Percentiles rank a stretch among this genome's conserved stretches.
Evolutionary conservation across 2,329 filamentous ascomycete species (phyloP).

Genomic region (Magnaporthales sp.): DNA sequence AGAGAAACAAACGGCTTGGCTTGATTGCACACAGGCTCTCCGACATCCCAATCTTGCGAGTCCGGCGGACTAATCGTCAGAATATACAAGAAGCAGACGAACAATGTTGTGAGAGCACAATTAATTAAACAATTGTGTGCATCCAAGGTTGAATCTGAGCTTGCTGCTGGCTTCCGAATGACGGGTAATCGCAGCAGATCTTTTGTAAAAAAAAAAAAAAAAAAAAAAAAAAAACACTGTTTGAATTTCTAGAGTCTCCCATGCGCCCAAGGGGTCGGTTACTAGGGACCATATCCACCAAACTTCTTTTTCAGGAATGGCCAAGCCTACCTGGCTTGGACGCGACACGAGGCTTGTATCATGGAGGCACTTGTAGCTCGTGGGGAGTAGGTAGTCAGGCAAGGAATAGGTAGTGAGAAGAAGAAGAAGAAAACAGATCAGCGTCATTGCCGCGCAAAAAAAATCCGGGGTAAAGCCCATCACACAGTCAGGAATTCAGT

Average conservation of each 20-base stretch:
- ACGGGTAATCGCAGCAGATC: constrained; percentile 6
- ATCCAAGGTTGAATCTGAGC: background rate
- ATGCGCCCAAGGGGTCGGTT: background rate
- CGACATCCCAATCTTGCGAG: too few species aligned
- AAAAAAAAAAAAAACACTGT: constrained; percentile 1
- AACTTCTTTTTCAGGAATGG: background rate
- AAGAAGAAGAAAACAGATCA: constrained; percentile 1
- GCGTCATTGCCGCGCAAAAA: background rate
- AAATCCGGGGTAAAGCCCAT: background rate
- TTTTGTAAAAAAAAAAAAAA: constrained; percentile 1
- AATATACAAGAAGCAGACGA: too few species aligned
- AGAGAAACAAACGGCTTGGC: background rate
- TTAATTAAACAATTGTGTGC: background rate
- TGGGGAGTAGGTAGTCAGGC: background rate
- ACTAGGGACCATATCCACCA: background rate
- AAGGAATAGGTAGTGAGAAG: background rate
- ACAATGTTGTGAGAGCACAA: too few species aligned
- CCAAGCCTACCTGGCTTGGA: background rate
- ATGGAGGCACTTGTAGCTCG: background rate
- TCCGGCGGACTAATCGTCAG: too few species aligned
- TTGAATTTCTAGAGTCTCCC: background rate
- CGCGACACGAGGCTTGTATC: constrained; percentile 4
- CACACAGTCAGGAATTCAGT: background rate
- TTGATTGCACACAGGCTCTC: background rate
- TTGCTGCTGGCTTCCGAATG: constrained; percentile 2